A percentile compares a stretch with the other conserved stretches of the same genome.
Conservation (phyloP, 306 rosid genomes). For the Mucuna pruriens region DNA sequence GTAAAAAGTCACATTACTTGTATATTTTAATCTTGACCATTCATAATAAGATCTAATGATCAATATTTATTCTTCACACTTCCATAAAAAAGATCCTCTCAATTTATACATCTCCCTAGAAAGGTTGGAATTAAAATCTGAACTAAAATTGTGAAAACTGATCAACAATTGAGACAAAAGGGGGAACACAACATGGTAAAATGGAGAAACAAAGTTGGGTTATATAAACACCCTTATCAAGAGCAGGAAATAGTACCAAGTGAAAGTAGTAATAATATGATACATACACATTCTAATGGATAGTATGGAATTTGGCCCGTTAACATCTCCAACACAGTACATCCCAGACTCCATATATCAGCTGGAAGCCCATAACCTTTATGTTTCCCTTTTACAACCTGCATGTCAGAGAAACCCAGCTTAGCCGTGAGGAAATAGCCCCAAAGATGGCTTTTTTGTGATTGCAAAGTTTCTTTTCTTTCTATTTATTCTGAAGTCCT, state of each 20-base stretch:
- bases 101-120: neutral
- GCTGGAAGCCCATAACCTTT: slow-evolving; percentile 92
- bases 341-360: slow-evolving; percentile 98
- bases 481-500: neutral
- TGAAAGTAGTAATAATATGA: neutral
- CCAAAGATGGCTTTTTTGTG: neutral
- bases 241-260: neutral
- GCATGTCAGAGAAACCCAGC: slow-evolving; percentile 46
- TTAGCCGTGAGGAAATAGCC: slow-evolving; percentile 25
- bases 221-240: slow-evolving; percentile 5
- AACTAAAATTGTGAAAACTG: neutral
- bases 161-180: neutral
- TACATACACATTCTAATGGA: slow-evolving; percentile 70
- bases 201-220: slow-evolving; percentile 19
- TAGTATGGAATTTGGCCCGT: slow-evolving; percentile 74
- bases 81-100: neutral
- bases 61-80: neutral
- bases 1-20: neutral
- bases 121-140: neutral
- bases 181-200: neutral
- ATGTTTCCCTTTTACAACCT: slow-evolving; percentile 82
- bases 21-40: neutral
- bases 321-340: slow-evolving; percentile 96
- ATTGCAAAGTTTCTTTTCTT: neutral
- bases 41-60: neutral